Conservation (phyloP, 2,329 filamentous ascomycete genomes). For the Venturia carpophila region DNA sequence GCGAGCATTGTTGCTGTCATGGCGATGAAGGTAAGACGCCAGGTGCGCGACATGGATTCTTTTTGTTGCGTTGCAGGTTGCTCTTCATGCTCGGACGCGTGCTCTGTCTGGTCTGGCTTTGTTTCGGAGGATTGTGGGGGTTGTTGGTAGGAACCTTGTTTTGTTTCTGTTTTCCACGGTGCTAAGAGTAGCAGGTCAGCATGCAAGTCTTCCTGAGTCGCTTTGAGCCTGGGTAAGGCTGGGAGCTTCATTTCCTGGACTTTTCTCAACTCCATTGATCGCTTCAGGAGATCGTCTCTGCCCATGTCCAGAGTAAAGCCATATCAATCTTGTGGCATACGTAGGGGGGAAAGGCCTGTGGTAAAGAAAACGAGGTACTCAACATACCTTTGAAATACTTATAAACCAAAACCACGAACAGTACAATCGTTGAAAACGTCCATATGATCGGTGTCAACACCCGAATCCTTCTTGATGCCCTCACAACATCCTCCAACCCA, state of each 20-base stretch:
- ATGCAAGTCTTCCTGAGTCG: not conserved
- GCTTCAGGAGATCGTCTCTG: no score
- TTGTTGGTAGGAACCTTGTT: not conserved
- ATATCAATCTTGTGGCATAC: not conserved
- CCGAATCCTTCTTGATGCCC: constrained; percentile 20
- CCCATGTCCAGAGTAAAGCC: not conserved
- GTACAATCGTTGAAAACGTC: constrained; percentile 22
- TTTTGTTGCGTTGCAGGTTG: not conserved
- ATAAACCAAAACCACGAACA: constrained; percentile 19
- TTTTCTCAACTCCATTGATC: no score
- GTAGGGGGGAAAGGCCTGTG: not conserved
- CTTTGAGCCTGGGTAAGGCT: no score
- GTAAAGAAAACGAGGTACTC: no score
- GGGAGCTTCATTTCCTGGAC: no score
- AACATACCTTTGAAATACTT: not conserved
- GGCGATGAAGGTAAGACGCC: not conserved
- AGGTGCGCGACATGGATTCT: not conserved
- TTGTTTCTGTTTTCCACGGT: not conserved
- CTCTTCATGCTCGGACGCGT: not conserved
- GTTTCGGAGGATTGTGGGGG: not conserved
- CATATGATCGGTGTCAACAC: constrained; percentile 24
- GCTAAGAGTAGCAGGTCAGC: not conserved
- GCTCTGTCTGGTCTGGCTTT: not conserved
- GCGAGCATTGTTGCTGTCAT: constrained; percentile 22
- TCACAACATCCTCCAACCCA: constrained; percentile 13